Base-by-base conservation (phyloP, 805 yeast species). In the Yamadazyma sp. region DNA sequence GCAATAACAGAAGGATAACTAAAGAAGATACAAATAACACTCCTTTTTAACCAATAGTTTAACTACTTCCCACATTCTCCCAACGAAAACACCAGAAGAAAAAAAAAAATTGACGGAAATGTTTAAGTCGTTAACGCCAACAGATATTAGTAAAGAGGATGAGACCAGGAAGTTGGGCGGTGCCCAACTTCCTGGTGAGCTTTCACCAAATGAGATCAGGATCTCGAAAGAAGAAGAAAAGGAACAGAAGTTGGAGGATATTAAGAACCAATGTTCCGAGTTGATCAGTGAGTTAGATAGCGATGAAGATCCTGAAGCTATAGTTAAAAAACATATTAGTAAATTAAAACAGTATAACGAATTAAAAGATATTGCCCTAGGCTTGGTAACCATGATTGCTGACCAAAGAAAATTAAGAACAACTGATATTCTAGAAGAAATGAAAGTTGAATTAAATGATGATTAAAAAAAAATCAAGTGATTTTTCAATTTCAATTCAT, bases 341-440 rank as follows among this genome's bases (percentile, higher is more conserved):
- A 64, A 66, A 33, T 55, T 82, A 25, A 76, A 77, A 42, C 57
- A 62, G 35, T 82, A 81, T 54, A 78, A 82, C 47, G 86, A 80
- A 40, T 55, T 82, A 16, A 72, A 75, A 47, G 88, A 82, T 49
- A 65, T 70, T 2, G 84, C 86, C 0, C 48, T 79, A 35, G 69
- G 73, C 5, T 51, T 82, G 41, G 70, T 78, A 8, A 71, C 74
- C 26, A 53, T 78, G 62, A 77, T 82, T 21, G 82, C 86, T 0
- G 78, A 75, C 33, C 82, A 78, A 40, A 64, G 76, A 39, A 59
- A 67, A 17, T 57, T 73, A 18, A 61, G 70, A 29, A 50, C 75
- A 4, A 55, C 59, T 9, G 77, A 70, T 23, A 69, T 80, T 5
- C 55, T 78, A 46, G 62, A 69, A 10, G 84, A 80, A 47, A 70